Evolutionary conservation across 495 filamentous ascomycete species (phyloP).

Genomic region (Daldinia grandis): DNA sequence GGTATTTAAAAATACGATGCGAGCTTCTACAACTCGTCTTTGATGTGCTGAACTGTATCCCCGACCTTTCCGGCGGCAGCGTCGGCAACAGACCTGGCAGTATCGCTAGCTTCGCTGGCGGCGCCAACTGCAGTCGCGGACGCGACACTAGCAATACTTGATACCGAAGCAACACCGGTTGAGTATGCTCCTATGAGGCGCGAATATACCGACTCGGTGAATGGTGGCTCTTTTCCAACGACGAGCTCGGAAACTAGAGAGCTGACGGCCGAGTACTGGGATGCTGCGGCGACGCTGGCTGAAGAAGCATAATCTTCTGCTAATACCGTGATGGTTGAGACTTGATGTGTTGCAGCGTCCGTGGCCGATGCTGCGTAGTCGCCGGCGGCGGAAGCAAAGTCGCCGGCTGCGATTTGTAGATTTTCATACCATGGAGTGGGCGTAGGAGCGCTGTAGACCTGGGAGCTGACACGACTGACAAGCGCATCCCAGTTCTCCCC

Average conservation of each 20-base stretch:
- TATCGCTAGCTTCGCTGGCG: constrained; percentile 45
- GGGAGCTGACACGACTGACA: constrained; percentile 70
- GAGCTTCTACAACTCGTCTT: constrained; percentile 65
- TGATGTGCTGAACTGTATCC: constrained; percentile 54
- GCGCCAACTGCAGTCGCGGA: constrained; percentile 49
- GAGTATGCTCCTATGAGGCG: constrained; percentile 70
- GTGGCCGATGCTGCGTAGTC: constrained; percentile 44
- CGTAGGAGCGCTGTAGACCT: constrained; percentile 76
- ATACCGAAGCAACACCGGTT: constrained; percentile 44
- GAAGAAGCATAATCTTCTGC: constrained; percentile 65
- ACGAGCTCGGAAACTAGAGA: constrained; percentile 80
- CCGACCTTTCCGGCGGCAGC: constrained; percentile 60
- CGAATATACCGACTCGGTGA: constrained; percentile 80
- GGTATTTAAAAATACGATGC: neutral
- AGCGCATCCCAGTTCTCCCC: constrained; percentile 70
- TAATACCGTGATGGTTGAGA: constrained; percentile 57
- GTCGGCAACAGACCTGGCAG: constrained; percentile 43
- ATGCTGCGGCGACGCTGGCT: constrained; percentile 59
- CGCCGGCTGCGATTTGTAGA: constrained; percentile 45
- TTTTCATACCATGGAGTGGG: constrained; percentile 66
- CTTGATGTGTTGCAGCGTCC: constrained; percentile 41
- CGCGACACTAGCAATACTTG: constrained; percentile 49
- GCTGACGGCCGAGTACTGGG: constrained; percentile 74
- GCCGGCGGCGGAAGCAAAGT: constrained; percentile 37
- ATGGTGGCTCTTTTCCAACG: constrained; percentile 78